Evolutionary conservation across 2,329 filamentous ascomycete genomes (phyloP), one percentile per base, ranked within the genome.

Genomic region (Emmonsiellopsis sp.): DNA sequence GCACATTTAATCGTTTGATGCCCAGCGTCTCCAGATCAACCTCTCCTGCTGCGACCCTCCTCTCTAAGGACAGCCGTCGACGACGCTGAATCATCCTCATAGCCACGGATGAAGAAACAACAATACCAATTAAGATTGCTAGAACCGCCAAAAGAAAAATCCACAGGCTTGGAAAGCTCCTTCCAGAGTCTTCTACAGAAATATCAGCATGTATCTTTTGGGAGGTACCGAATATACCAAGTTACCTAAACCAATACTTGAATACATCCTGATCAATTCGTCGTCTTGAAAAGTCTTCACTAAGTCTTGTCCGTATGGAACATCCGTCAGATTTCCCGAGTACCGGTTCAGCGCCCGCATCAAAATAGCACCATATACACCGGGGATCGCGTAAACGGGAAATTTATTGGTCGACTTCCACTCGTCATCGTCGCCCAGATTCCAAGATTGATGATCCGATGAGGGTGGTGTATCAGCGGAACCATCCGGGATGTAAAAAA

Each of bases 1-100:
- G 89, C 0, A 96, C 87, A 2, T 82, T 88, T 27, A 95, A 71
- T 11, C 86, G 81, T 64, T 88, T 92, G 60, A 96, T 88, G 2
- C 90, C 91, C 60, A 95, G 78, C 2, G 83, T 83, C 68, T 96
- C 91, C 2, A 96, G 75, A 63, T 96, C 88, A 17, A 95, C 84
- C 60, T 95, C 87, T 51, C 92, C 91, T 6, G 76, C 77, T 54
- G 82, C 77, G 13, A 96, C 85, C 10, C 90, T 82, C 47, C 81
- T 79, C 49, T 82, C 81, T 9, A 97, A 73, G 1, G 76, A 76
- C 27, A 77, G 77, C 7, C 91, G 82, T 33, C 89, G 82, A 47
- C 82, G 78, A 37, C 83, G 80, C 65, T 95, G 88, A 33, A 93
- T 74, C 21, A 84, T 74, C 61, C 93, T 89, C 86, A 93, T 94